Evolutionary conservation across 2,329 filamentous ascomycete species (phyloP).

Genomic region (Ustilaginoidea virens): DNA sequence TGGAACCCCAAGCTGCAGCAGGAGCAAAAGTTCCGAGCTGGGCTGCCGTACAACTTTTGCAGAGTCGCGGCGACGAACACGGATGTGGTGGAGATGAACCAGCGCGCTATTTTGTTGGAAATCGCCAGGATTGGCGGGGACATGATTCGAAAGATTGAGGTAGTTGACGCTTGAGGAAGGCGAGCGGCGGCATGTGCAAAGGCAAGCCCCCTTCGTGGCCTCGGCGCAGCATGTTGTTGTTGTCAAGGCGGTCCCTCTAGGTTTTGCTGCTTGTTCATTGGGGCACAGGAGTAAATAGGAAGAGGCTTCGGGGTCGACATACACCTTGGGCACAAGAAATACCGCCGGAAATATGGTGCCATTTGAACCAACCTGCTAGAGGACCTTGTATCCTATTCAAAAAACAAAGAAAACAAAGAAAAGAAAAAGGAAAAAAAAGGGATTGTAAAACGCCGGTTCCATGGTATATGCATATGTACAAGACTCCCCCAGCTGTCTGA

Average conservation of each 20-base stretch:
- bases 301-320: too few relatives aligned
- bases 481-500: constrained; percentile 11
- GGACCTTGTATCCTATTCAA: constrained; percentile 5
- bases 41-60: constrained; percentile 46
- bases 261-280: too few relatives aligned
- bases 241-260: too few relatives aligned
- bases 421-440: too few relatives aligned
- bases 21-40: constrained; percentile 50
- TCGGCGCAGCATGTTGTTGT: too few relatives aligned
- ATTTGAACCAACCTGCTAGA: constrained; percentile 2
- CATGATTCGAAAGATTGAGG: constrained; percentile 53
- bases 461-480: constrained; percentile 13
- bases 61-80: constrained; percentile 13
- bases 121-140: constrained; percentile 54
- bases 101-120: constrained; percentile 51
- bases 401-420: too few relatives aligned
- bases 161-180: too few relatives aligned
- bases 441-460: constrained; percentile 6
- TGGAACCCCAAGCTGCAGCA: constrained; percentile 39
- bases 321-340: too few relatives aligned
- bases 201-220: too few relatives aligned
- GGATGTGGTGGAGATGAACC: constrained; percentile 48
- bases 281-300: too few relatives aligned
- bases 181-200: too few relatives aligned
- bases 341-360: too few relatives aligned